Conservation (phyloP, 2,329 filamentous ascomycete species). For the Peltaster fructicola region DNA sequence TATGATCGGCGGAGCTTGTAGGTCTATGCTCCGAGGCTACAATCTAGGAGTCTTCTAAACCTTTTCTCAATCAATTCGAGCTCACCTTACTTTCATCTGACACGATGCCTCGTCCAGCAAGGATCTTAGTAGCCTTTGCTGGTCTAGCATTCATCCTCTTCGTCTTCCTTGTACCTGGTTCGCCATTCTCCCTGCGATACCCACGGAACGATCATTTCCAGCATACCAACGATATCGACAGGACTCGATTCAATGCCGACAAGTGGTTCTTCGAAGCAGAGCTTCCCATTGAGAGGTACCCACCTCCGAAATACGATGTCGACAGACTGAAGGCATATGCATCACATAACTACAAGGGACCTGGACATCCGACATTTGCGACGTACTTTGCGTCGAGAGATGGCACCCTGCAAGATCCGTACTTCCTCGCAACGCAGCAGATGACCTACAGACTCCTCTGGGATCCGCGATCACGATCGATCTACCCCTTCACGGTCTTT, state of each 20-base stretch:
- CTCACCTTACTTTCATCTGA: no score
- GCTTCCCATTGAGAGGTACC: constrained; percentile 4
- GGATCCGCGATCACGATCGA: constrained; percentile 7
- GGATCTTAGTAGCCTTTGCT: no score
- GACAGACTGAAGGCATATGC: constrained; percentile 5
- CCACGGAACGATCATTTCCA: no score
- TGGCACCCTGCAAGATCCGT: constrained; percentile 8
- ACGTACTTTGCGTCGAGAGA: constrained; percentile 9
- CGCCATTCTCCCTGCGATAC: no score
- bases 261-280: constrained; percentile 7
- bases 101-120: no score
- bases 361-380: constrained; percentile 7
- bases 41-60: no score
- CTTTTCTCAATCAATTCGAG: no score
- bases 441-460: constrained; percentile 9
- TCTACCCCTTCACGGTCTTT: constrained; percentile 9
- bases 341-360: constrained; percentile 9
- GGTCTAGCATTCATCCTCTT: no score
- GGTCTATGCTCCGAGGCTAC: no score
- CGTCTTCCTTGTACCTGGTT: no score
- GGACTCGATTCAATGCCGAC: constrained; percentile 6
- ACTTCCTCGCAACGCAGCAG: constrained; percentile 9
- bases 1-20: no score
- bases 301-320: constrained; percentile 5
- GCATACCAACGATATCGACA: no score